Base-by-base conservation (phyloP, 2,329 filamentous ascomycete species). In the Dactylellina sp. region DNA sequence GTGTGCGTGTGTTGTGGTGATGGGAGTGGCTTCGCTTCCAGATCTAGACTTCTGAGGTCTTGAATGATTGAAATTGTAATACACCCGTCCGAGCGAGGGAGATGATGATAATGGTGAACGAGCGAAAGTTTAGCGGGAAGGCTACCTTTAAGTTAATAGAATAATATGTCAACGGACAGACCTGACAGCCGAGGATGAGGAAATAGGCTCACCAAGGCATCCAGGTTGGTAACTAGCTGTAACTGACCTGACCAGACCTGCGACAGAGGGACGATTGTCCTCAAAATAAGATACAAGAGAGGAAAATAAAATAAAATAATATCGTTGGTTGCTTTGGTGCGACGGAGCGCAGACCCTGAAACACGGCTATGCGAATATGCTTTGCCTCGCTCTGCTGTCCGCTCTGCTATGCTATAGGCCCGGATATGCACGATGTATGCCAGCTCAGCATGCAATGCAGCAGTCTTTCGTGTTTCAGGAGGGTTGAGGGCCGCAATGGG, bases 391-490 rank as follows among this genome's bases (percentile, higher is more conserved):
- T 24, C 44, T 14, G 25, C 46, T 60, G 55, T 35, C 35, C 16
- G 53, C 24, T 37, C 24, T 20, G 14, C 35, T 49, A 60, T 60
- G 56, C 53, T 16, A 57, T 40, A 40, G n/a, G 37, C n/a, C 4
- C 3, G 14, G 9, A 16, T 40, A 14, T 40, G 37, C 3, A 12
- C 37, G 11, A 3, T 40, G 37, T 40, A 40, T 59, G 40, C 40
- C 40, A 37, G 40, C 55, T 59, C 40, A 59, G n/a, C 14, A 37
- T 53, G 25, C 25, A 25, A 53, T 53, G 49, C 49, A 37, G 7
- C 1, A 25, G 32, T 16, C 32, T 12, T 39, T 53, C 35, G 20
- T n/a, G n/a, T 5, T 60, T 47, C 46, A 37, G 9, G 9, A 9
- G 28, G 40, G 46, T 24, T 39, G 28, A 39, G 16, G n/a, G 24